A percentile compares a stretch with the other conserved stretches of the same genome.
Evolutionary conservation across 352 stramenopile species (phyloP).

Genomic region (Globisporangium echinulatum): DNA sequence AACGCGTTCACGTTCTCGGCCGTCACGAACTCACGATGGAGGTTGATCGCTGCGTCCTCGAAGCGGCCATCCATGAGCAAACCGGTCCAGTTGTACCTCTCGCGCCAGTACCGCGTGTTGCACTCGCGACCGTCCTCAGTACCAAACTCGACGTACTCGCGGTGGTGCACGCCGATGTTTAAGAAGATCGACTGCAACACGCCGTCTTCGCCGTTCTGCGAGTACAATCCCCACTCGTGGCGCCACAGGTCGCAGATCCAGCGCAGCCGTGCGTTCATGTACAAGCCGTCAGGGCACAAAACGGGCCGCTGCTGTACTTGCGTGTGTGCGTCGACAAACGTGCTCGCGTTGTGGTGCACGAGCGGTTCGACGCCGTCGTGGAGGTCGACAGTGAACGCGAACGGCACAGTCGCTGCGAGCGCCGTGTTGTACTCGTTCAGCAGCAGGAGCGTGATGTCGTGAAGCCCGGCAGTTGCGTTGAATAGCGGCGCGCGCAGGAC

Average conservation of each 20-base stretch:
- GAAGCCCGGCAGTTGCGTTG: constrained; percentile 14
- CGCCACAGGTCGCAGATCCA: constrained; percentile 61
- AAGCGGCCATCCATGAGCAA: constrained; percentile 54
- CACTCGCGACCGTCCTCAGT: constrained; percentile 48
- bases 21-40: constrained; percentile 55
- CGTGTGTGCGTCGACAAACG: constrained; percentile 15
- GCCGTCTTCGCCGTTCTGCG: constrained; percentile 70
- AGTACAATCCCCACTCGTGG: constrained; percentile 58
- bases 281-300: constrained; percentile 14
- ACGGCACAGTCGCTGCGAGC: constrained; percentile 16
- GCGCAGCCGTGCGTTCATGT: constrained; percentile 1
- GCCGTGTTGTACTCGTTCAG: constrained; percentile 40
- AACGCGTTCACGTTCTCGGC: constrained; percentile 56
- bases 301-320: constrained; percentile 20
- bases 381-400: constrained; percentile 15
- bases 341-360: constrained; percentile 6
- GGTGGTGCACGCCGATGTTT: constrained; percentile 27
- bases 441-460: constrained; percentile 35
- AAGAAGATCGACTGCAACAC: constrained; percentile 54
- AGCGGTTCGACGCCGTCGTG: not conserved
- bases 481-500: constrained; percentile 33
- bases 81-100: constrained; percentile 41
- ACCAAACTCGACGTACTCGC: constrained; percentile 62
- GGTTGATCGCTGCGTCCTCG: constrained; percentile 35
- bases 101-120: constrained; percentile 52